Percentiles rank a stretch among this genome's conserved stretches.
phyloP scores from a whole-genome alignment of 768 basidiomycete genomes.

The Nidularia pulvinata region DNA sequence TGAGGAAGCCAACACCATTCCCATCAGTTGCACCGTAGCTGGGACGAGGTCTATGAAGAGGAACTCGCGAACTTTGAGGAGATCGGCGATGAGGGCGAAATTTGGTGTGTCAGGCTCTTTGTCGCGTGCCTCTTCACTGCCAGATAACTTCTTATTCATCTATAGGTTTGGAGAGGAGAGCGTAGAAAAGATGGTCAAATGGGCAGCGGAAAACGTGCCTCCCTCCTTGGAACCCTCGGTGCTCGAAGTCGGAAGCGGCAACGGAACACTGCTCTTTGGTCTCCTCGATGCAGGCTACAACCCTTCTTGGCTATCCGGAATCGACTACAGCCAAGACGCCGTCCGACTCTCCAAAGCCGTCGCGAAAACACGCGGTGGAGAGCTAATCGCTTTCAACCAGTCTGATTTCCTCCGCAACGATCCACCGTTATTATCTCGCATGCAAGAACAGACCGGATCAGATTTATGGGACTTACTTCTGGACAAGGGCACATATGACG shows the following conservation, averaged over 20 bases:
- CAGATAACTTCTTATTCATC: neutral
- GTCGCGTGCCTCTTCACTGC: neutral
- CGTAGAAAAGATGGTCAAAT: slow-evolving; percentile 79
- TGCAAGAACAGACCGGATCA: slow-evolving; percentile 11
- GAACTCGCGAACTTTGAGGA: slow-evolving; percentile 77
- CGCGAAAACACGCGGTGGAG: slow-evolving; percentile 38
- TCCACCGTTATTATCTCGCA: slow-evolving; percentile 31
- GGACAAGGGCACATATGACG: slow-evolving; percentile 91
- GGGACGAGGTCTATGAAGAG: slow-evolving; percentile 74
- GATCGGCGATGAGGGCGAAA: slow-evolving; percentile 82
- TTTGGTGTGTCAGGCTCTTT: slow-evolving; percentile 53
- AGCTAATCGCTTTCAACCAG: slow-evolving; percentile 48
- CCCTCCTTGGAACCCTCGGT: slow-evolving; percentile 44
- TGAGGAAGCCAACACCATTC: neutral
- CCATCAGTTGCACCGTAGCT: slow-evolving; percentile 38
- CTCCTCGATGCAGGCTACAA: slow-evolving; percentile 69
- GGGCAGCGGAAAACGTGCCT: slow-evolving; percentile 59
- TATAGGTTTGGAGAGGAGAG: slow-evolving; percentile 79
- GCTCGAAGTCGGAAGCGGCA: slow-evolving; percentile 81
- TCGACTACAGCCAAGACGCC: slow-evolving; percentile 80
- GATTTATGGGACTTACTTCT: slow-evolving; percentile 71
- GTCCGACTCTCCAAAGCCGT: slow-evolving; percentile 62
- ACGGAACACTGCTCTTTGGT: slow-evolving; percentile 75
- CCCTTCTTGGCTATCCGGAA: slow-evolving; percentile 49
- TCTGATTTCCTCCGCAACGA: slow-evolving; percentile 68